Evolutionary conservation across 2,329 filamentous ascomycete genomes (phyloP).

Genomic region (Alternaria infectoria): DNA sequence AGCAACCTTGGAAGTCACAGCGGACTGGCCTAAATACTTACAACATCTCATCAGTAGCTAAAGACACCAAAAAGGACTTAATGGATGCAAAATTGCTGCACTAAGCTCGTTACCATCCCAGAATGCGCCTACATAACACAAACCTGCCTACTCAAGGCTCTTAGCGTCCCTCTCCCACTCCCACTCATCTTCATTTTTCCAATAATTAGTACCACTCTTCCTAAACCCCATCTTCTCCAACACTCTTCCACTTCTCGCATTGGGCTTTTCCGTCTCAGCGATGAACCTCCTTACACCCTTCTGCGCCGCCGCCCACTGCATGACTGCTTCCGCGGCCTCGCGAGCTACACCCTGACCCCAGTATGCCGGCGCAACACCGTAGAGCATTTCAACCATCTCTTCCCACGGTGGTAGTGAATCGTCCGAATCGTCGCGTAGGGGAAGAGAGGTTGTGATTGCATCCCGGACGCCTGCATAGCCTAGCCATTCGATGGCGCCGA

Average conservation of each 20-base stretch:
- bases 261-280: constrained; percentile 31
- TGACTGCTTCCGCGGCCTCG: constrained; percentile 24
- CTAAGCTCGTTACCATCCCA: too few relatives aligned
- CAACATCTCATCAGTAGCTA: too few relatives aligned
- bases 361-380: constrained; percentile 15
- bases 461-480: constrained; percentile 29
- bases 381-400: constrained; percentile 26
- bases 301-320: constrained; percentile 20
- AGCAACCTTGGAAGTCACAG: too few relatives aligned
- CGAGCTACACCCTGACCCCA: constrained; percentile 25
- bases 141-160: neutral
- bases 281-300: constrained; percentile 19
- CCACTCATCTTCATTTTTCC: constrained; percentile 20
- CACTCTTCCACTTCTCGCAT: constrained; percentile 29
- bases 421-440: constrained; percentile 4
- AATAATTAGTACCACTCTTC: constrained; percentile 17
- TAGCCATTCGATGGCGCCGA: constrained; percentile 10
- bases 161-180: constrained; percentile 18
- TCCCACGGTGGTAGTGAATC: constrained; percentile 19
- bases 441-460: constrained; percentile 24
- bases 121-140: neutral
- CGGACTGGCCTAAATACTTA: too few relatives aligned
- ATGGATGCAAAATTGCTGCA: too few relatives aligned
- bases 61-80: too few relatives aligned
- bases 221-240: constrained; percentile 35